Evolutionary conservation across 805 yeast genomes (phyloP), one percentile per base, ranked within the genome.

Genomic region (Pichia thaimueangensis): DNA sequence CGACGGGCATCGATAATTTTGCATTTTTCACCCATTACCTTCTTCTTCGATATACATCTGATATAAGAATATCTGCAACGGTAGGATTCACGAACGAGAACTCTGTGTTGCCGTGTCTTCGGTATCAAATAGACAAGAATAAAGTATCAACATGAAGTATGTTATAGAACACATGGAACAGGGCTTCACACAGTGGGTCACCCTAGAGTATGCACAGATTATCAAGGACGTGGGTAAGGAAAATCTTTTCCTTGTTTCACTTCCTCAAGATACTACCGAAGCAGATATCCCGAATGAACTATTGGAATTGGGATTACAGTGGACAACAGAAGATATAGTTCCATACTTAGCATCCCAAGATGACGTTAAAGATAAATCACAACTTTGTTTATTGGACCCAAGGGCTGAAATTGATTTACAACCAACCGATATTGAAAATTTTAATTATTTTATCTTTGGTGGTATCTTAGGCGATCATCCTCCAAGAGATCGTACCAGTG

Each of bases 101-200:
- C n/a, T n/a, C n/a, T n/a, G n/a, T n/a, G n/a, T n/a, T n/a, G n/a
- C n/a, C n/a, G n/a, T n/a, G n/a, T n/a, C n/a, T n/a, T n/a, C n/a
- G n/a, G n/a, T n/a, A n/a, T n/a, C n/a, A n/a, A n/a, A n/a, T n/a
- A n/a, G n/a, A n/a, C n/a, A n/a, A n/a, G n/a, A n/a, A n/a, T n/a
- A n/a, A n/a, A n/a, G n/a, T n/a, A n/a, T n/a, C n/a, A n/a, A n/a
- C 10, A 86, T 86, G 95, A 87, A 86, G 64, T 91, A 88, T 70
- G 78, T 93, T 41, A 88, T 91, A 40, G 98, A 91, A 63, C 98
- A 91, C 60, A 91, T 91, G 97, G 98, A 91, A 63, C 84, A 79
- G 47, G 97, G 96, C 1, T 87, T 91, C 73, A 86, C 96, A 50
- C 93, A 85, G 51, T 91, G 98, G 98, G 97, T 91, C 33, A 73